phyloP scores from a whole-genome alignment of 2,329 filamentous ascomycete genomes.

The Cordyceps militaris region DNA sequence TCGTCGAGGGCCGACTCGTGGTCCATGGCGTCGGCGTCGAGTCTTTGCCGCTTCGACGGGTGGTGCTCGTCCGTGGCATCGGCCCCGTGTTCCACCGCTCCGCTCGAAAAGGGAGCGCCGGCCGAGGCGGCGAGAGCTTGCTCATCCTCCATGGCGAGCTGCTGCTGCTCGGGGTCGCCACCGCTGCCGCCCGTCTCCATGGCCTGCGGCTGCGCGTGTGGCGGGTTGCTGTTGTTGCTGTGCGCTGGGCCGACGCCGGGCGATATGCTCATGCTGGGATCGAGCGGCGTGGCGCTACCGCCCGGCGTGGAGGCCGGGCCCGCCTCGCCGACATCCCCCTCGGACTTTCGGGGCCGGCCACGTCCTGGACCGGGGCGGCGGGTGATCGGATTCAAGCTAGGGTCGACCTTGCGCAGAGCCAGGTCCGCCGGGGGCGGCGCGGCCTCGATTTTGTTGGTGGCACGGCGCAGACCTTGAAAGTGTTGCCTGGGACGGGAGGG shows the following conservation, averaged over 20 bases:
- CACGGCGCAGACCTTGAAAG: conserved; percentile 51
- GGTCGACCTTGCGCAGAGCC: conserved; percentile 36
- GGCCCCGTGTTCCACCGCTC: not conserved
- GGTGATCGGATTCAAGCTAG: conserved; percentile 52
- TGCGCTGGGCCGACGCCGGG: not conserved
- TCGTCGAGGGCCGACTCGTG: conserved; percentile 36
- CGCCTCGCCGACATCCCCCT: not conserved
- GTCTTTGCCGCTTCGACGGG: conserved; percentile 32
- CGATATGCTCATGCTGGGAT: not conserved
- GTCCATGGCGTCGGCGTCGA: conserved; percentile 27
- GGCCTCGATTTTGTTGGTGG: conserved; percentile 45
- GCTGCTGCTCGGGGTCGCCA: not conserved
- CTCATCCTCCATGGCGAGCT: conserved; percentile 5
- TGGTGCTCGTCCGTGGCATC: conserved; percentile 26
- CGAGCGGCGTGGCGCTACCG: not conserved
- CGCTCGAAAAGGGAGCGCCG: not conserved
- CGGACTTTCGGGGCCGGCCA: conserved; percentile 42
- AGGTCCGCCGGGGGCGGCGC: conserved; percentile 28
- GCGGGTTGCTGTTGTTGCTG: not conserved
- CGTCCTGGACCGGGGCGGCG: conserved; percentile 52
- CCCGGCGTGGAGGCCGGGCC: not conserved
- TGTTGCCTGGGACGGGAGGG: conserved; percentile 40
- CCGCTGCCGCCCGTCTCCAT: not conserved
- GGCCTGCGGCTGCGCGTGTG: not conserved
- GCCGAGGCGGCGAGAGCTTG: conserved; percentile 1